A percentile compares a stretch with the other conserved stretches of the same genome.
Conservation (phyloP, 2,329 filamentous ascomycete species). For the Penicillium sp. region DNA sequence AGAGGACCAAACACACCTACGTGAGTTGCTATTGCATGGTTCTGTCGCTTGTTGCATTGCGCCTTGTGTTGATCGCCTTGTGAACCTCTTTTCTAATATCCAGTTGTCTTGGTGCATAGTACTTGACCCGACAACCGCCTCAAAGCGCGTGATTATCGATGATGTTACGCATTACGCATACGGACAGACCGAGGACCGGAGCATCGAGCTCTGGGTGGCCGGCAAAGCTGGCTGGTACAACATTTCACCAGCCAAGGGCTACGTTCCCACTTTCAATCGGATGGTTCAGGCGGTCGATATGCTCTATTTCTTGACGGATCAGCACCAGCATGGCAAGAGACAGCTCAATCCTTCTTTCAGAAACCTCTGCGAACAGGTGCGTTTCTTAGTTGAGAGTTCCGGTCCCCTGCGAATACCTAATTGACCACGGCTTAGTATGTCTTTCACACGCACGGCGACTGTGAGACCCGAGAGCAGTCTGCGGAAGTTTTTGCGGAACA, state of each 20-base stretch:
- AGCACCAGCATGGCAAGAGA: slow-evolving; percentile 41
- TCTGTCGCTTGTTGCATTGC: slow-evolving; percentile 9
- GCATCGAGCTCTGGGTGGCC: slow-evolving; percentile 55
- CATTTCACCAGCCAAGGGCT: slow-evolving; percentile 49
- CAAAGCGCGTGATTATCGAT: slow-evolving; percentile 43
- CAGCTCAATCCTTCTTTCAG: slow-evolving; percentile 34
- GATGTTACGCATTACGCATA: slow-evolving; percentile 47
- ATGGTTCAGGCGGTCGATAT: slow-evolving; percentile 56
- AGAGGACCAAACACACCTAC: slow-evolving; percentile 38
- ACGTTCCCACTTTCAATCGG: slow-evolving; percentile 48
- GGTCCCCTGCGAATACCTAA: too few species aligned
- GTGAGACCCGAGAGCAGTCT: slow-evolving; percentile 43
- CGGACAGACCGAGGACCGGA: slow-evolving; percentile 50
- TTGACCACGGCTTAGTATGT: slow-evolving; percentile 30
- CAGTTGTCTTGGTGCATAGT: slow-evolving; percentile 20
- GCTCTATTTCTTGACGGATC: slow-evolving; percentile 57
- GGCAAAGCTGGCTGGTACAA: slow-evolving; percentile 59
- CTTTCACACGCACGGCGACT: slow-evolving; percentile 37
- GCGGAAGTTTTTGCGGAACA: slow-evolving; percentile 43
- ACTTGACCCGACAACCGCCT: slow-evolving; percentile 34
- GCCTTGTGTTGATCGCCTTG: slow-evolving; percentile 3
- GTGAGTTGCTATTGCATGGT: slow-evolving; percentile 24
- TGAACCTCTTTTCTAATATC: slow-evolving; percentile 4
- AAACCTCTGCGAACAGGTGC: slow-evolving; percentile 37
- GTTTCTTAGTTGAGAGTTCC: slow-evolving; percentile 5